phyloP scores from a whole-genome alignment of 495 filamentous ascomycete species.

The Sporormia fimetaria region DNA sequence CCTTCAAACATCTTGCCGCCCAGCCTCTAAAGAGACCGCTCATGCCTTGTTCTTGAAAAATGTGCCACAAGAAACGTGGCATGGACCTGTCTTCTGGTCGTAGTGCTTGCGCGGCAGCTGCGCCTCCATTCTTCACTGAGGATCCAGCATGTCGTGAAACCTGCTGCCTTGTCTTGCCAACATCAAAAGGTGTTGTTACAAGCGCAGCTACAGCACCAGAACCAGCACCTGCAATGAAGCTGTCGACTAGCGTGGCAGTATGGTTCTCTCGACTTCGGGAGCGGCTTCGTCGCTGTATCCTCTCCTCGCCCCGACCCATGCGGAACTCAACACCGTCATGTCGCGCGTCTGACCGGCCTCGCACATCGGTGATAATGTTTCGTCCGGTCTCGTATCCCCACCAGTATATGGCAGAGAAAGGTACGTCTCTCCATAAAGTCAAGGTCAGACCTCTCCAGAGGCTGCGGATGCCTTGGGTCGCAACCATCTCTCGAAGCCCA shows the following conservation, averaged over 20 bases:
- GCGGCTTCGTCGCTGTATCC: conserved; percentile 33
- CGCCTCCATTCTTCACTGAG: conserved; percentile 22
- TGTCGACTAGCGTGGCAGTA: conserved; percentile 66
- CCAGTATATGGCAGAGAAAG: conserved; percentile 96
- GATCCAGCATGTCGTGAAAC: conserved; percentile 52
- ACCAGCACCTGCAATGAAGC: conserved; percentile 71
- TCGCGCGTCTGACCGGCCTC: conserved; percentile 35
- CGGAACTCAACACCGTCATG: conserved; percentile 20
- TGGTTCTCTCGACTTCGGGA: conserved; percentile 47
- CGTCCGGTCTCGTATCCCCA: conserved; percentile 86
- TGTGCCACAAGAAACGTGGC: conserved; percentile 70
- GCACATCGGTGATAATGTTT: conserved; percentile 49
- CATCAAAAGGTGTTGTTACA: conserved; percentile 93
- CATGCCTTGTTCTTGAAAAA: conserved; percentile 73
- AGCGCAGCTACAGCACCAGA: conserved; percentile 78
- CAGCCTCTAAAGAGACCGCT: conserved; percentile 79
- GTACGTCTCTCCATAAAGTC: conserved; percentile 93
- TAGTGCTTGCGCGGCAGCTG: conserved; percentile 25
- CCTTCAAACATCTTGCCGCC: conserved; percentile 83
- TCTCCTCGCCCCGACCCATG: conserved; percentile 13
- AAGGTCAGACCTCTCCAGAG: conserved; percentile 89
- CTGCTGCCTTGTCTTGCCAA: conserved; percentile 91
- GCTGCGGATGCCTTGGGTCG: conserved; percentile 58
- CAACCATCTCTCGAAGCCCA: conserved; percentile 69
- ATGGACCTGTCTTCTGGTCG: conserved; percentile 64